Conservation (phyloP, 2,329 filamentous ascomycete species). For the Aaosphaeria arxii region DNA sequence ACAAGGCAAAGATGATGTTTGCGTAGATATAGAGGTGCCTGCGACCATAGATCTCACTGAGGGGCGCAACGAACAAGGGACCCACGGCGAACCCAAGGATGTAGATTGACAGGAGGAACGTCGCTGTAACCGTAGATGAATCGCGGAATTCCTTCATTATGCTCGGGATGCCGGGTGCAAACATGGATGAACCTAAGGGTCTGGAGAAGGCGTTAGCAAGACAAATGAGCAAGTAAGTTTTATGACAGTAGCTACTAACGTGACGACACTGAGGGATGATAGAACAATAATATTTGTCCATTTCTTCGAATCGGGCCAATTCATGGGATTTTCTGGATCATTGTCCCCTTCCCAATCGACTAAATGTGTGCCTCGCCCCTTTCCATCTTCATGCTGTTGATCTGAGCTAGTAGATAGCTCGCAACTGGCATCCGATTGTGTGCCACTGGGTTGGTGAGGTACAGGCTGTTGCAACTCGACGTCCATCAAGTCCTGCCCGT, state of each 20-base stretch:
- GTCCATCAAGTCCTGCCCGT: too few relatives aligned
- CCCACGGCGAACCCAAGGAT: conserved; percentile 33
- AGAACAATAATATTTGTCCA: conserved; percentile 21
- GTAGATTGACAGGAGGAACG: conserved; percentile 14
- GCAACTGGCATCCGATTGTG: too few relatives aligned
- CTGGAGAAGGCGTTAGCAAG: conserved; percentile 7
- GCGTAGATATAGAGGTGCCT: conserved; percentile 9
- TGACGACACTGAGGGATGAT: conserved; percentile 20
- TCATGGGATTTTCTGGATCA: conserved; percentile 34
- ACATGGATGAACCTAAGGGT: conserved; percentile 14
- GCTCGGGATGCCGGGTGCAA: conserved; percentile 16
- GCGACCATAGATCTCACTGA: conserved; percentile 18
- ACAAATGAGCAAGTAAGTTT: not conserved
- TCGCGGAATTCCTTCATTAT: conserved; percentile 15
- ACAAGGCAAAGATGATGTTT: conserved; percentile 47
- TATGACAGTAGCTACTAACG: conserved; percentile 11
- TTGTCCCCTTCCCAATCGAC: not conserved
- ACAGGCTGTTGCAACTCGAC: too few relatives aligned
- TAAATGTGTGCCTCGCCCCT: not conserved
- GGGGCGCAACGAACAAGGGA: conserved; percentile 11
- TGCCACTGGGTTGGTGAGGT: too few relatives aligned
- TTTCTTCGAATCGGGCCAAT: conserved; percentile 23
- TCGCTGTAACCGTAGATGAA: conserved; percentile 5
- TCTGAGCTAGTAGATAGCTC: too few relatives aligned
- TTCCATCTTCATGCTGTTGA: too few relatives aligned